A percentile compares a stretch with the other conserved stretches of the same genome.
phyloP scores from a whole-genome alignment of 495 filamentous ascomycete genomes.

The Penicillium coprophilum region DNA sequence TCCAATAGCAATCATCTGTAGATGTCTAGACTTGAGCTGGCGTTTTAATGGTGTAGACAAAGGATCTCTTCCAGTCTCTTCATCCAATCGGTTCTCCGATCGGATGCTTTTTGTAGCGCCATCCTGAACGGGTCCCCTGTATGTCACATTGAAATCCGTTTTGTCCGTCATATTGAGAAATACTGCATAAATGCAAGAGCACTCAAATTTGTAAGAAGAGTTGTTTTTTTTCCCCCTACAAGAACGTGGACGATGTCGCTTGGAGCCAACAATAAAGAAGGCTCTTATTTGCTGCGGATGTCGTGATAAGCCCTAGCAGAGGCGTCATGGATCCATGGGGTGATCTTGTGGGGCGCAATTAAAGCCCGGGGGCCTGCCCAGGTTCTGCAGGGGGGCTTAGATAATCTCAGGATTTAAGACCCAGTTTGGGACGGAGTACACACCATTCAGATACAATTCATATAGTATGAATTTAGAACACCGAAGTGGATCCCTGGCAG shows the following conservation, averaged over 20 bases:
- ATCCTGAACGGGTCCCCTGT: slow-evolving; percentile 10
- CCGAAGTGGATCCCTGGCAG: no score
- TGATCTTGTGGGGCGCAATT: slow-evolving; percentile 6
- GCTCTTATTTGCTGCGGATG: slow-evolving; percentile 31
- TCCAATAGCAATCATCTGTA: slow-evolving; percentile 72
- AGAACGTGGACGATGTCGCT: not conserved
- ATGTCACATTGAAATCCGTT: slow-evolving; percentile 10
- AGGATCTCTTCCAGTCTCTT: slow-evolving; percentile 21
- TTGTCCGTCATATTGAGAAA: slow-evolving; percentile 14
- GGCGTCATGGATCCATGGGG: not conserved
- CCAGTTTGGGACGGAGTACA: no score
- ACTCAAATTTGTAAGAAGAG: not conserved
- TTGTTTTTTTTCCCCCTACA: not conserved
- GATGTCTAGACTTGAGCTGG: slow-evolving; percentile 62
- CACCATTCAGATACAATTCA: no score
- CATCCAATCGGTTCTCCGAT: slow-evolving; percentile 8
- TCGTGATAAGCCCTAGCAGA: slow-evolving; percentile 29
- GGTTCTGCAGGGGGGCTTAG: no score
- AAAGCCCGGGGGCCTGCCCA: no score
- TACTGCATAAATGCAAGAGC: not conserved
- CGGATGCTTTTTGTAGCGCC: slow-evolving; percentile 3
- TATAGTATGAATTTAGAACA: no score
- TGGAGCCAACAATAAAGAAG: not conserved
- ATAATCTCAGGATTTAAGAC: no score
- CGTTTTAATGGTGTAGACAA: slow-evolving; percentile 41